Conservation (phyloP, 352 stramenopile genomes). For the Phytopythium vexans region DNA sequence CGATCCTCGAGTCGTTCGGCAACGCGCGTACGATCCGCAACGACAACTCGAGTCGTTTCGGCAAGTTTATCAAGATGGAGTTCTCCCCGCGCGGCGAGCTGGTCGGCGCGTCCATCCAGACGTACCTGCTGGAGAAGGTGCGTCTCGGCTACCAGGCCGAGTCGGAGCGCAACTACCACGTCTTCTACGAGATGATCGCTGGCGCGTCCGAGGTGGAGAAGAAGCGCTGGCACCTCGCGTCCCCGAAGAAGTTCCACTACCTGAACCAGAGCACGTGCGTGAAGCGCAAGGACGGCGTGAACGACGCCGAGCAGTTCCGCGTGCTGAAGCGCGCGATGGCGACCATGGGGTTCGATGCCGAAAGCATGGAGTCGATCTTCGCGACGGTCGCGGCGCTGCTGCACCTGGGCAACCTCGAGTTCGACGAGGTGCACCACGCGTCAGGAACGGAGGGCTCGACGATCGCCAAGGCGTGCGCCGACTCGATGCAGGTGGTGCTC, state of each 20-base stretch:
- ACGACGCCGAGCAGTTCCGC: slow-evolving; percentile 88
- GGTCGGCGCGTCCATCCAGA: slow-evolving; percentile 92
- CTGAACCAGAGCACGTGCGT: slow-evolving; percentile 87
- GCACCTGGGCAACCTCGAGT: slow-evolving; percentile 95
- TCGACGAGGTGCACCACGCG: slow-evolving; percentile 60
- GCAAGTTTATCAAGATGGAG: slow-evolving; percentile 97
- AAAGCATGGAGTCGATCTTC: slow-evolving; percentile 92
- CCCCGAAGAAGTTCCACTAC: slow-evolving; percentile 83
- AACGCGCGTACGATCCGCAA: slow-evolving; percentile 97
- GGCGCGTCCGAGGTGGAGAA: slow-evolving; percentile 60
- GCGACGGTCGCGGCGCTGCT: slow-evolving; percentile 88
- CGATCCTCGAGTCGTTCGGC: slow-evolving; percentile 98
- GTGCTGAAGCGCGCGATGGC: slow-evolving; percentile 75
- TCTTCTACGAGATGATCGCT: slow-evolving; percentile 95
- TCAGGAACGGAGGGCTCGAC: slow-evolving; percentile 67
- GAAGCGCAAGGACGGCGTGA: slow-evolving; percentile 83
- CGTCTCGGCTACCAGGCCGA: slow-evolving; percentile 92
- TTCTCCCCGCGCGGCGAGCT: slow-evolving; percentile 81
- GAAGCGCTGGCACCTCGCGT: slow-evolving; percentile 54
- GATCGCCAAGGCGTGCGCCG: slow-evolving; percentile 45
- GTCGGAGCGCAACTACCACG: slow-evolving; percentile 95
- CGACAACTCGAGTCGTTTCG: slow-evolving; percentile 96
- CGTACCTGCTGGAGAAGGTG: slow-evolving; percentile 96
- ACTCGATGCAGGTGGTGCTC: slow-evolving; percentile 81
- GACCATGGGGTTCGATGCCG: slow-evolving; percentile 83